Percentiles rank a stretch among this genome's conserved stretches.
Evolutionary conservation across 2,329 filamentous ascomycete species (phyloP).

Genomic region (Ciborinia camelliae): DNA sequence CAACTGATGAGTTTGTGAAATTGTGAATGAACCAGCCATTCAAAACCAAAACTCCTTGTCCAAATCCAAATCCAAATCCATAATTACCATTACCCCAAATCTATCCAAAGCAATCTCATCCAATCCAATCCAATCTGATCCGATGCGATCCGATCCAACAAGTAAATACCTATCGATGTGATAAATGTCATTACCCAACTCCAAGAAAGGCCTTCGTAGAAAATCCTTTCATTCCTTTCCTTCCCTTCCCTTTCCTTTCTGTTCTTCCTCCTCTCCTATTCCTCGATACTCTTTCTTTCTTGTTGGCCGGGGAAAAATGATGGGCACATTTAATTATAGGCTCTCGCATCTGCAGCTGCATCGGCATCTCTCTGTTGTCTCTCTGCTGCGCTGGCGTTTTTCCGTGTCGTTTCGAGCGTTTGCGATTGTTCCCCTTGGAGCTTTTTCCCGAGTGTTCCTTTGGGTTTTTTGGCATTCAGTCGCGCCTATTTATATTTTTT

Average conservation of each 20-base stretch:
- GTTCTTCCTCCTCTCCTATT: too few relatives aligned
- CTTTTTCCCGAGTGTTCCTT: conserved; percentile 57
- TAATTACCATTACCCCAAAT: background rate
- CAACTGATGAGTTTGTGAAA: conserved; percentile 46
- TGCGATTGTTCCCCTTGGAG: conserved; percentile 73
- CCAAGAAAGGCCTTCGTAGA: too few relatives aligned
- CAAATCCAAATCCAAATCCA: too few relatives aligned
- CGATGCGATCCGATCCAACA: too few relatives aligned
- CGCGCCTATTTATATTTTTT: conserved; percentile 9
- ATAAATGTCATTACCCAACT: too few relatives aligned
- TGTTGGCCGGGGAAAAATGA: too few relatives aligned
- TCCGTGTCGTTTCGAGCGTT: conserved; percentile 64
- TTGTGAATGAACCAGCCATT: background rate
- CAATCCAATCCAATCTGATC: background rate
- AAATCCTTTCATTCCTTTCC: too few relatives aligned
- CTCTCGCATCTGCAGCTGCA: conserved; percentile 52
- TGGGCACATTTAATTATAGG: conserved; percentile 53
- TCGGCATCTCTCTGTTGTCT: conserved; percentile 61
- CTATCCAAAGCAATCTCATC: background rate
- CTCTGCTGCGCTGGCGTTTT: conserved; percentile 65
- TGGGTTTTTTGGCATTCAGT: background rate
- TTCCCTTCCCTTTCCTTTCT: too few relatives aligned
- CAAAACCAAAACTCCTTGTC: too few relatives aligned
- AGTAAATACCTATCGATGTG: too few relatives aligned
- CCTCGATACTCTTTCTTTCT: too few relatives aligned